Conservation (phyloP, 2,329 filamentous ascomycete species). For the Penicillium freii region DNA sequence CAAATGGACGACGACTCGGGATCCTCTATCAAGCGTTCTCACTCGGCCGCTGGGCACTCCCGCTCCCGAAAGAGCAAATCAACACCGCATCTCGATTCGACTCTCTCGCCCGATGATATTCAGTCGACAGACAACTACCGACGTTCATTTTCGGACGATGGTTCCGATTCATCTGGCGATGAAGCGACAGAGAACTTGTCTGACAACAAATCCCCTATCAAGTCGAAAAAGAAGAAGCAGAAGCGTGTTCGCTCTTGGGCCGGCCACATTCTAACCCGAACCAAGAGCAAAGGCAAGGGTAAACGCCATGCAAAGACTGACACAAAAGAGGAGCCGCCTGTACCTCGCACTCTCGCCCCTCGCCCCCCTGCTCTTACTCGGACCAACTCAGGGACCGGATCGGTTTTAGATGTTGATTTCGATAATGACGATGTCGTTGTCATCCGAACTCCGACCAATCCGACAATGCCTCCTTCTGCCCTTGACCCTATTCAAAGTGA, state of each 20-base stretch:
- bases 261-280: slow-evolving; percentile 50
- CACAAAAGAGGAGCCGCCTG: slow-evolving; percentile 13
- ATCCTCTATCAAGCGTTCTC: slow-evolving; percentile 38
- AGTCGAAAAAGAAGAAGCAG: slow-evolving; percentile 54
- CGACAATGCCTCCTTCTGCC: slow-evolving; percentile 30
- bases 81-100: slow-evolving; percentile 28
- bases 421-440: slow-evolving; percentile 51
- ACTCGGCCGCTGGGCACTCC: slow-evolving; percentile 40
- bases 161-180: slow-evolving; percentile 32
- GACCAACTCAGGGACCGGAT: slow-evolving; percentile 43
- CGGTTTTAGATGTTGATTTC: slow-evolving; percentile 47
- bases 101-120: slow-evolving; percentile 23
- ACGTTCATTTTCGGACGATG: slow-evolving; percentile 31
- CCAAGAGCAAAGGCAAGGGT: slow-evolving; percentile 43
- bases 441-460: slow-evolving; percentile 44
- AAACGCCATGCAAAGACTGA: slow-evolving; percentile 49
- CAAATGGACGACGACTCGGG: slow-evolving; percentile 18
- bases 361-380: slow-evolving; percentile 46
- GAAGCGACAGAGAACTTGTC: slow-evolving; percentile 23
- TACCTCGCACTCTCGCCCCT: slow-evolving; percentile 33
- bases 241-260: slow-evolving; percentile 71
- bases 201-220: slow-evolving; percentile 36
- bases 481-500: slow-evolving; percentile 19
- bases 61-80: slow-evolving; percentile 34
- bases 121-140: slow-evolving; percentile 25